These are phyloP conservation scores for Mercurialis annua DNA, from an alignment of 345 rosid genomes.

Conservation along the genomic window DNA sequence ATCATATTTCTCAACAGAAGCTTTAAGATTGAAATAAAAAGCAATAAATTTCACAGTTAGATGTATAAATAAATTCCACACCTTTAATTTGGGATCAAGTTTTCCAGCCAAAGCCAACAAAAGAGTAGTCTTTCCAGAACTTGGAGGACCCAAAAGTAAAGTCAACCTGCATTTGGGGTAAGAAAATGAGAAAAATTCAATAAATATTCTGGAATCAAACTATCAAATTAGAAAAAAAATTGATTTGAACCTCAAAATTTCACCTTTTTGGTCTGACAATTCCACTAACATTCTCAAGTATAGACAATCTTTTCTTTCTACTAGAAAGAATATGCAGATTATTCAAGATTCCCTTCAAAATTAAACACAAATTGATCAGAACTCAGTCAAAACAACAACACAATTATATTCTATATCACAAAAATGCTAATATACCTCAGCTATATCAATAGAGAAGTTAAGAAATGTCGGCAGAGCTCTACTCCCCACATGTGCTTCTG, in stretches of 20 bases:
- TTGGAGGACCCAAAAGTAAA: slow-evolving; percentile 77
- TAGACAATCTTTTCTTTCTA: slow-evolving; percentile 45
- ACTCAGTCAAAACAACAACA: background rate
- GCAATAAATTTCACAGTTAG: background rate
- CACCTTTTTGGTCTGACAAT: slow-evolving; percentile 69
- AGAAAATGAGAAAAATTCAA: background rate
- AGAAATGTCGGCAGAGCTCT: slow-evolving; percentile 61
- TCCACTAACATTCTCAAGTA: slow-evolving; percentile 65
- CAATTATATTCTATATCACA: background rate
- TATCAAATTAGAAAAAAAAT: background rate
- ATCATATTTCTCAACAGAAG: background rate
- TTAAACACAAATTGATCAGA: background rate
- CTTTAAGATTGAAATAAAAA: background rate
- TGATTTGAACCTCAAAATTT: slow-evolving; percentile 7
- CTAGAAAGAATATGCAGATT: slow-evolving; percentile 38
- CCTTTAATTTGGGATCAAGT: slow-evolving; percentile 55
- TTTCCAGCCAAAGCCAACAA: slow-evolving; percentile 74
- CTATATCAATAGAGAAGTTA: slow-evolving; percentile 43
- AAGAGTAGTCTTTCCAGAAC: slow-evolving; percentile 75
- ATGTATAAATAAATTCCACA: background rate
- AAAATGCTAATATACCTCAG: slow-evolving; percentile 42
- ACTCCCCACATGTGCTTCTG: slow-evolving; percentile 60
- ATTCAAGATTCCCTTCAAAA: slow-evolving; percentile 28
- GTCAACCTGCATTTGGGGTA: slow-evolving; percentile 44
- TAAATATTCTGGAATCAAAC: background rate